Percentiles rank a stretch among this genome's conserved stretches.
Evolutionary conservation across 129 eudicot genomes (phyloP).

Genomic region (Arctium minus): DNA sequence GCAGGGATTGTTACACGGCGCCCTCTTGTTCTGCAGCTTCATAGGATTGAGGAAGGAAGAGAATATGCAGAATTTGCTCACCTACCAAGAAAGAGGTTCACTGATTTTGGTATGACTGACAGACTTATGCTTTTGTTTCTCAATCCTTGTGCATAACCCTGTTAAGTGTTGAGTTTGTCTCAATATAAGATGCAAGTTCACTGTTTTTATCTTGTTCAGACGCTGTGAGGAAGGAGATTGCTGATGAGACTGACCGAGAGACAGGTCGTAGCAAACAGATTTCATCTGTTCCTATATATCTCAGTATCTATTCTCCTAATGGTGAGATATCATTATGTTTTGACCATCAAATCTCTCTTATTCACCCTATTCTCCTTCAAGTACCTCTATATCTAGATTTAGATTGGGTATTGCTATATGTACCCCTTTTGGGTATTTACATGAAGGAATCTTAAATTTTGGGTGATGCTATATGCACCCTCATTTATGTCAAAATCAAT

Average conservation of each 20-base stretch:
- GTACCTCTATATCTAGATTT: not conserved
- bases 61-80: constrained; percentile 97
- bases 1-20: constrained; percentile 99
- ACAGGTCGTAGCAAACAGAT: constrained; percentile 79
- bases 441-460: too few relatives aligned
- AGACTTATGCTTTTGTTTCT: not conserved
- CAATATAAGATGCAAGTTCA: constrained; percentile 8
- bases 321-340: constrained; percentile 48
- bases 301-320: constrained; percentile 92
- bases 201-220: constrained; percentile 42
- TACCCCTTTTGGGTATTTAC: too few relatives aligned
- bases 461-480: too few relatives aligned
- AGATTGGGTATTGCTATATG: too few relatives aligned
- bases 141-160: not conserved
- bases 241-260: constrained; percentile 98
- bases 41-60: constrained; percentile 69
- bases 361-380: not conserved
- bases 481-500: too few relatives aligned
- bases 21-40: constrained; percentile 96
- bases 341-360: not conserved
- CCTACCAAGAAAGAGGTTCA: constrained; percentile 65
- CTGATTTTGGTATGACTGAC: constrained; percentile 71
- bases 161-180: not conserved
- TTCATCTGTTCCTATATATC: constrained; percentile 91
- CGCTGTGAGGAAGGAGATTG: constrained; percentile 90